Conservation (phyloP, 768 basidiomycete species). For the Inosperma sp. region DNA sequence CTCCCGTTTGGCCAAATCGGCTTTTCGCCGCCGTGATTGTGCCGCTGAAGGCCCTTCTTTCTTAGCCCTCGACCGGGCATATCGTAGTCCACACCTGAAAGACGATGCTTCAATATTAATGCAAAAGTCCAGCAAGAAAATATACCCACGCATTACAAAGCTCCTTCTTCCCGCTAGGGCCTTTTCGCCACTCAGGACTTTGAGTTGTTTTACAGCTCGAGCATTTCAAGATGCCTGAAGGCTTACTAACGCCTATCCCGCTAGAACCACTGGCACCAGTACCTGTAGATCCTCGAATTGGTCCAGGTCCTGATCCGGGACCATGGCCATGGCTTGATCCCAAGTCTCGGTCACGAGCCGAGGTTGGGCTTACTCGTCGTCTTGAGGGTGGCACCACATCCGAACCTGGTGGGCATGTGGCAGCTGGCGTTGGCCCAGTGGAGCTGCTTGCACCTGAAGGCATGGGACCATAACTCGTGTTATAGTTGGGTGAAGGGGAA, state of each 20-base stretch:
- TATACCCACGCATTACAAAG: constrained; percentile 74
- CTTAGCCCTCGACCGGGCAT: constrained; percentile 83
- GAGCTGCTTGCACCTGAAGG: constrained; percentile 25
- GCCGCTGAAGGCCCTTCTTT: constrained; percentile 63
- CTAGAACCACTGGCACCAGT: background rate
- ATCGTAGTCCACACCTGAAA: constrained; percentile 75
- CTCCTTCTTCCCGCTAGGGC: constrained; percentile 86
- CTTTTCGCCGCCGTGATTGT: constrained; percentile 59
- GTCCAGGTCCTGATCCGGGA: background rate
- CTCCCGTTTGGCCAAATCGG: constrained; percentile 36
- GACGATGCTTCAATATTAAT: constrained; percentile 10
- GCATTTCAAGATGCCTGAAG: constrained; percentile 67
- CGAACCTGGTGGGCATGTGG: constrained; percentile 27
- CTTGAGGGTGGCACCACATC: constrained; percentile 55
- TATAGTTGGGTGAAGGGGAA: constrained; percentile 18
- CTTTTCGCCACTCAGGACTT: constrained; percentile 91
- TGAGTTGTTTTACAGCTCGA: constrained; percentile 75
- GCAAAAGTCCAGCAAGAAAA: constrained; percentile 6
- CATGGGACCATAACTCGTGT: constrained; percentile 30
- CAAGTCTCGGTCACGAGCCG: constrained; percentile 40
- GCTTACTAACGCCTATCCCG: constrained; percentile 33
- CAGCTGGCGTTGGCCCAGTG: background rate
- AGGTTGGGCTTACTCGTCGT: constrained; percentile 52
- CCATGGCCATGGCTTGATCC: background rate
- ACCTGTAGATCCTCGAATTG: constrained; percentile 2